Conservation (phyloP, 164 flowering plant genomes). For the Magnolia changhungtana region DNA sequence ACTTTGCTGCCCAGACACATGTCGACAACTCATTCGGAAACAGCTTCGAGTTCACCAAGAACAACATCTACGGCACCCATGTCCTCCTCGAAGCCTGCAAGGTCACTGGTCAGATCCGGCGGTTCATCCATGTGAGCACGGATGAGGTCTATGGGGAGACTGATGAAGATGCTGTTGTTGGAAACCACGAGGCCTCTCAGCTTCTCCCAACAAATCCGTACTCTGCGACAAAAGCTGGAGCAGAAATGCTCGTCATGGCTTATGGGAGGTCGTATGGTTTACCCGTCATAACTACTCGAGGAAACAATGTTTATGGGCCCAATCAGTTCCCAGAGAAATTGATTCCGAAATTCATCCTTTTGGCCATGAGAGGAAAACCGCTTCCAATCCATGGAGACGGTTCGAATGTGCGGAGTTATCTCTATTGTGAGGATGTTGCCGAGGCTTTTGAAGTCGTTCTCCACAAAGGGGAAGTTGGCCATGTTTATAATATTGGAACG, state of each 20-base stretch:
- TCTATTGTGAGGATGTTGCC: conserved; percentile 78
- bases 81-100: conserved; percentile 81
- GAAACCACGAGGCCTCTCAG: conserved; percentile 78
- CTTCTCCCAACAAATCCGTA: conserved; percentile 79
- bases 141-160: conserved; percentile 87
- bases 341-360: conserved; percentile 70
- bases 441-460: conserved; percentile 77
- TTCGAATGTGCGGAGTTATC: conserved; percentile 63
- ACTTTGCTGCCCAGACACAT: conserved; percentile 80
- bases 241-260: conserved; percentile 87
- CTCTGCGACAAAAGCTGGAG: conserved; percentile 83
- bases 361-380: conserved; percentile 62
- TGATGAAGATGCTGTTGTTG: conserved; percentile 74
- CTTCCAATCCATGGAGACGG: conserved; percentile 85
- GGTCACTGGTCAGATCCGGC: conserved; percentile 66
- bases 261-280: conserved; percentile 74
- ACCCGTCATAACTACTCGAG: conserved; percentile 73
- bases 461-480: conserved; percentile 79
- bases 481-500: conserved; percentile 76
- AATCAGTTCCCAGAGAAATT: conserved; percentile 77
- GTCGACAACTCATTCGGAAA: conserved; percentile 83
- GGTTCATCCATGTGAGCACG: conserved; percentile 81
- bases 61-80: conserved; percentile 78
- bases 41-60: conserved; percentile 79
- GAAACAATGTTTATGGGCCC: conserved; percentile 79